Evolutionary conservation across 129 eudicot genomes (phyloP).

Genomic region (Apium graveolens): DNA sequence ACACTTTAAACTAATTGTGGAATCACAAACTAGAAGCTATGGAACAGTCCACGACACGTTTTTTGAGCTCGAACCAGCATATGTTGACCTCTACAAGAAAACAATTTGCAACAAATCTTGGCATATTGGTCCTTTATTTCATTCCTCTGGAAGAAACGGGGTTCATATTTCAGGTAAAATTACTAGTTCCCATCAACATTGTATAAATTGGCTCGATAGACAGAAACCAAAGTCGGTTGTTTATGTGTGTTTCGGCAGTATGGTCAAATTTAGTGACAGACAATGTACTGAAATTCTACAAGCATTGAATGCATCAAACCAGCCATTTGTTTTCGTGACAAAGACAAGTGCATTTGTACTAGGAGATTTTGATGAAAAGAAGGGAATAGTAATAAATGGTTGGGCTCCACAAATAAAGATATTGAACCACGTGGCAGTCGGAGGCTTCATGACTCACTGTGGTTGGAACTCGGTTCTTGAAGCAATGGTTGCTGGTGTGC

Average conservation of each 20-base stretch:
- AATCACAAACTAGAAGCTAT: slow-evolving; percentile 28
- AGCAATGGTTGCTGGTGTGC: slow-evolving; percentile 34
- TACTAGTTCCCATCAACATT: neutral
- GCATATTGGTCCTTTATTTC: slow-evolving; percentile 35
- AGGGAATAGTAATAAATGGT: slow-evolving; percentile 16
- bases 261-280: slow-evolving; percentile 23
- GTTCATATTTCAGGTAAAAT: neutral
- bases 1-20: neutral
- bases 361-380: slow-evolving; percentile 9
- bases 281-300: slow-evolving; percentile 21
- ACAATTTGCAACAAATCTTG: slow-evolving; percentile 17
- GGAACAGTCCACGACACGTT: slow-evolving; percentile 36
- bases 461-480: slow-evolving; percentile 53
- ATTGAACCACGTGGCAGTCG: slow-evolving; percentile 21
- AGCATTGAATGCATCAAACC: neutral
- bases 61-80: slow-evolving; percentile 39
- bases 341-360: neutral
- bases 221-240: slow-evolving; percentile 27
- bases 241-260: slow-evolving; percentile 41
- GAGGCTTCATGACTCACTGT: slow-evolving; percentile 42
- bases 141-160: slow-evolving; percentile 1
- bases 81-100: slow-evolving; percentile 8
- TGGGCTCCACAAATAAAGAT: neutral
- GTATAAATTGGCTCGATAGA: slow-evolving; percentile 34
- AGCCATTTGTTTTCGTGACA: neutral